Evolutionary conservation across 2,329 filamentous ascomycete species (phyloP).

Genomic region (Sporothrix sp.): DNA sequence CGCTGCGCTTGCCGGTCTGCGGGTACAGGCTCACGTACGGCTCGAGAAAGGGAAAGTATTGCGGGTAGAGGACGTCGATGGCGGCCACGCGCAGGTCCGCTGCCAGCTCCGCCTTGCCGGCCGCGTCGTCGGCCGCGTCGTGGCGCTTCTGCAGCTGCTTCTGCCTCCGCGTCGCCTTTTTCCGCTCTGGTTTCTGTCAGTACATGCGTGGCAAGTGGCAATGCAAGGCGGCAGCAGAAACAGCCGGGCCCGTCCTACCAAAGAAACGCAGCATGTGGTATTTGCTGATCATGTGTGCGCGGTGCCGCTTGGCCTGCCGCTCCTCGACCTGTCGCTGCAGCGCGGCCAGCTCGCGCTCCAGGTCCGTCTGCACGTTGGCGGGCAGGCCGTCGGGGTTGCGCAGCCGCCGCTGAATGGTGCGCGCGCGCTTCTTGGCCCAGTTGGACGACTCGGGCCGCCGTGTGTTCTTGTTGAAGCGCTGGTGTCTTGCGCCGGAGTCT

Average conservation of each 20-base stretch:
- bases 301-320: constrained; percentile 49
- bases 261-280: constrained; percentile 84
- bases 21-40: constrained; percentile 58
- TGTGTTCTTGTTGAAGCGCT: constrained; percentile 28
- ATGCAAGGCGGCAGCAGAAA: background rate
- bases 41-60: constrained; percentile 61
- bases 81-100: constrained; percentile 56
- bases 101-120: constrained; percentile 43
- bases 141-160: constrained; percentile 56
- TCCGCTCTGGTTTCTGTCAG: constrained; percentile 49
- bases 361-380: constrained; percentile 55
- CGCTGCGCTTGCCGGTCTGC: constrained; percentile 8
- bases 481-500: constrained; percentile 1
- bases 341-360: constrained; percentile 61
- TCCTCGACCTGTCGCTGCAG: constrained; percentile 55
- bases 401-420: constrained; percentile 59
- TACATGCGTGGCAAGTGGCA: too few species aligned
- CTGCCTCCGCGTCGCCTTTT: constrained; percentile 58
- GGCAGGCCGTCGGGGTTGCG: constrained; percentile 50
- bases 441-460: constrained; percentile 41
- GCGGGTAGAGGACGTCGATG: constrained; percentile 66
- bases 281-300: constrained; percentile 61
- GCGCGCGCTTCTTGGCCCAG: constrained; percentile 60
- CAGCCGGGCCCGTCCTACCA: constrained; percentile 39
- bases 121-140: constrained; percentile 38